Evolutionary conservation across 345 rosid genomes (phyloP).

Genomic region (Corymbia maculata): DNA sequence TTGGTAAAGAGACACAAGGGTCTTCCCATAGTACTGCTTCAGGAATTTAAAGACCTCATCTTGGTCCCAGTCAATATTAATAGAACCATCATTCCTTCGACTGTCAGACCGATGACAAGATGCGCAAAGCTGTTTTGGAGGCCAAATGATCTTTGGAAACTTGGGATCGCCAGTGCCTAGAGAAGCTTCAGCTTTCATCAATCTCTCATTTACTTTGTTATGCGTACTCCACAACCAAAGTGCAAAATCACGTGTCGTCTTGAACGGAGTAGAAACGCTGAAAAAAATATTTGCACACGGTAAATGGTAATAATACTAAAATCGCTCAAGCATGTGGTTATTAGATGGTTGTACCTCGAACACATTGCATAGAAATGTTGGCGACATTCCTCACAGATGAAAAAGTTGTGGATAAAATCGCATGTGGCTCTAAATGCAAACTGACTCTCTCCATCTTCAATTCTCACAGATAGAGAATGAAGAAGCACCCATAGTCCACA

Average conservation of each 20-base stretch:
- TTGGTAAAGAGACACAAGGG: slow-evolving; percentile 57
- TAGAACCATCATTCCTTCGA: slow-evolving; percentile 2
- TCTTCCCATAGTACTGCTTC: slow-evolving; percentile 53
- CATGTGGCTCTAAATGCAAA: slow-evolving; percentile 68
- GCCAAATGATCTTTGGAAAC: slow-evolving; percentile 92
- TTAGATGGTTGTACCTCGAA: slow-evolving; percentile 49
- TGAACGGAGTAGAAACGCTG: slow-evolving; percentile 70
- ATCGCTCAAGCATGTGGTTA: not conserved
- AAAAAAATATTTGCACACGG: not conserved
- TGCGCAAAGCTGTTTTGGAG: slow-evolving; percentile 80
- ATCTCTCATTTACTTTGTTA: slow-evolving; percentile 77
- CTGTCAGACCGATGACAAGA: slow-evolving; percentile 46
- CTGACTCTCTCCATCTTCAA: slow-evolving; percentile 84
- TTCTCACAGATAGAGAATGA: slow-evolving; percentile 90
- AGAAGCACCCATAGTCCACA: slow-evolving; percentile 94
- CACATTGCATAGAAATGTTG: slow-evolving; percentile 85
- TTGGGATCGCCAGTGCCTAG: slow-evolving; percentile 73
- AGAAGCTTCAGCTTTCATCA: slow-evolving; percentile 73
- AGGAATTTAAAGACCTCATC: slow-evolving; percentile 78
- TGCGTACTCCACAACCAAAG: slow-evolving; percentile 96
- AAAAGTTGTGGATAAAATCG: slow-evolving; percentile 84
- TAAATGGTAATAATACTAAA: not conserved
- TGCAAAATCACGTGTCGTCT: slow-evolving; percentile 57
- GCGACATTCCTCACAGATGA: slow-evolving; percentile 93
- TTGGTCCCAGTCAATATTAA: slow-evolving; percentile 48